Base-by-base conservation (phyloP, 2,329 filamentous ascomycete species). In the Alternaria novae-zelandiae region DNA sequence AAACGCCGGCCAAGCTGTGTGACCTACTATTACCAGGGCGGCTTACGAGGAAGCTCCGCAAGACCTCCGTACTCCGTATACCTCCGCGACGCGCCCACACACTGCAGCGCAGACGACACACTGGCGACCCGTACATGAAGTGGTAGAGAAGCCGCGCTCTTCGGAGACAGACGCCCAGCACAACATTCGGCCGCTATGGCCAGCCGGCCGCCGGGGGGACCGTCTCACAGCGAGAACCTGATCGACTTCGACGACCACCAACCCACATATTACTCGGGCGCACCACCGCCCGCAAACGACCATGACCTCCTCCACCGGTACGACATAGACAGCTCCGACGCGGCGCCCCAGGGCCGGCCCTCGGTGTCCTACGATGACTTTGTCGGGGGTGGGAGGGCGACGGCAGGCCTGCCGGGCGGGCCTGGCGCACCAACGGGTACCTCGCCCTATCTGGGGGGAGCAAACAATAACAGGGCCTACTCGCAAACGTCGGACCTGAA, bases 301-400 rank as follows among this genome's bases (percentile, higher is more conserved):
- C 91, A 96, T 70, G 89, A 94, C 69, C 85, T 97, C 51, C 83
- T 95, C 76, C 87, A 89, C 78, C 88, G 88, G 69, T 94, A 93
- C 82, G 87, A 91, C 74, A 89, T 91, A 76, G 86, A 92, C 74
- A 85, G 88, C 69, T 83, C 86, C 67, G 88, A 92, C 69, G 83
- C 86, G 68, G 81, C 89, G 71, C 83, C 86, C 50, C 87, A 87
- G 65, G 82, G 89, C 61, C 91, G 95, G 70, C 92, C 94, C 56
- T 97, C 94, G 25, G 89, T 95, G 56, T 97, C 94, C 62, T 97
- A 97, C 82, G 95, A 97, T 85, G 91, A 96, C 74, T 98, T 97
- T 79, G 90, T 98, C 66, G 95, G 95, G 68, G 89, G 85, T 54
- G 83, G 84, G 67, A 84, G 84, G 65, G 82, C 85, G 63, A 62